A percentile compares a stretch with the other conserved stretches of the same genome.
Conservation (phyloP, 176 grass and related monocot species). For the Raddia guianensis region DNA sequence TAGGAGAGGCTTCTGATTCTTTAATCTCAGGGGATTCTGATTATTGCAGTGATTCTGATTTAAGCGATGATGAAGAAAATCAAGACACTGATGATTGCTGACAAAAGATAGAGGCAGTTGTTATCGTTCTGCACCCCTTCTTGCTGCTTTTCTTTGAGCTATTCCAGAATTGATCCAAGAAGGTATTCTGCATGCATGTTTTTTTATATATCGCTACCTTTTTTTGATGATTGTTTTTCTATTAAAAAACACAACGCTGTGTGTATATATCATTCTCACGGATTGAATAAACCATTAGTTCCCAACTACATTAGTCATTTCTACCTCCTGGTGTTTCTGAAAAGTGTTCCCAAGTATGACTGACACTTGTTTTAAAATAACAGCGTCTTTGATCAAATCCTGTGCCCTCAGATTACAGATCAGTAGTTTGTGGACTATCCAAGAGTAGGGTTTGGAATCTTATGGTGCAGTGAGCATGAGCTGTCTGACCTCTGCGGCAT, state of each 20-base stretch:
- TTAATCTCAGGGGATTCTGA: conserved; percentile 32
- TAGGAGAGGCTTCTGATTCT: conserved; percentile 43
- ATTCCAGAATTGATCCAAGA: conserved; percentile 25
- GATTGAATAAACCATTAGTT: neutral
- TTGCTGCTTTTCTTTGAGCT: conserved; percentile 7
- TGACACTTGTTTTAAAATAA: conserved; percentile 11
- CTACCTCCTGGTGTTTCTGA: neutral
- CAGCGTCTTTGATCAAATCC: conserved; percentile 28
- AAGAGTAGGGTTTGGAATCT: conserved; percentile 45
- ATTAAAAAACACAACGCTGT: neutral
- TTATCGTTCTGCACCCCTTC: neutral
- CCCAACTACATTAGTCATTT: neutral
- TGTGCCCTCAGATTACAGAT: conserved; percentile 19
- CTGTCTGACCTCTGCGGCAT: conserved; percentile 37
- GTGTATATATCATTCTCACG: neutral
- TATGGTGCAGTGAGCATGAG: conserved; percentile 27
- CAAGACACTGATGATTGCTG: conserved; percentile 44
- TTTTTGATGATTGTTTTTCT: neutral
- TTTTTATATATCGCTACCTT: neutral
- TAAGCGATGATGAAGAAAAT: conserved; percentile 43
- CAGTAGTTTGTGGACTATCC: conserved; percentile 21
- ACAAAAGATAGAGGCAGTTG: conserved; percentile 23
- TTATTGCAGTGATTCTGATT: conserved; percentile 57
- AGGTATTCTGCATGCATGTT: conserved; percentile 28
- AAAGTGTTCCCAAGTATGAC: conserved; percentile 2